Conservation (phyloP, 352 stramenopile species). For the Phytophthora aleatoria region DNA sequence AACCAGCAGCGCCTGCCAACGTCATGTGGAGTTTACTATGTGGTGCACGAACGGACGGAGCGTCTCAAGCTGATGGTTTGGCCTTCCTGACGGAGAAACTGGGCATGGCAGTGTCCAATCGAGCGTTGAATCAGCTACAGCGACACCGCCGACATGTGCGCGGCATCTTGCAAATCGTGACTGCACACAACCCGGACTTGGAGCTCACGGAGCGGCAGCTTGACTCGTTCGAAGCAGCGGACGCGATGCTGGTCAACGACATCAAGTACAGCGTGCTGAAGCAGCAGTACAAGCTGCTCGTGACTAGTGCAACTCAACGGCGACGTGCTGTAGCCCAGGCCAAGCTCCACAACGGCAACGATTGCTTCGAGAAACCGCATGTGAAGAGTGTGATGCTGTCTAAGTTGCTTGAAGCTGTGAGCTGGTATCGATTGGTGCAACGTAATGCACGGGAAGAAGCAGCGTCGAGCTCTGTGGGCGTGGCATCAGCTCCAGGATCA, state of each 20-base stretch:
- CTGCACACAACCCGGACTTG: slow-evolving; percentile 77
- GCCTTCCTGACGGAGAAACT: slow-evolving; percentile 62
- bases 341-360: slow-evolving; percentile 63
- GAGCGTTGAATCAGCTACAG: slow-evolving; percentile 79
- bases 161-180: slow-evolving; percentile 84
- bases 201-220: slow-evolving; percentile 82
- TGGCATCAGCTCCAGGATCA: slow-evolving; percentile 25
- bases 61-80: slow-evolving; percentile 57
- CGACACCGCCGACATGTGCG: slow-evolving; percentile 77
- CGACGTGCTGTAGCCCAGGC: slow-evolving; percentile 52
- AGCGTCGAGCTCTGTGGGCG: slow-evolving; percentile 50
- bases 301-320: slow-evolving; percentile 48
- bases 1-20: slow-evolving; percentile 30
- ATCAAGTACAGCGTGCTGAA: slow-evolving; percentile 75
- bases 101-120: slow-evolving; percentile 58
- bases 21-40: slow-evolving; percentile 75
- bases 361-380: slow-evolving; percentile 66
- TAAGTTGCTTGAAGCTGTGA: slow-evolving; percentile 81
- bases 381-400: slow-evolving; percentile 68
- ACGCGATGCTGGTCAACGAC: slow-evolving; percentile 75
- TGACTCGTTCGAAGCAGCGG: slow-evolving; percentile 75
- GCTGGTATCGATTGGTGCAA: slow-evolving; percentile 87
- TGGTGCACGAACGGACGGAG: slow-evolving; percentile 39
- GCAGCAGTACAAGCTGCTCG: slow-evolving; percentile 61
- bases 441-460: slow-evolving; percentile 74